Evolutionary conservation across 2,329 filamentous ascomycete genomes (phyloP).

Genomic region (Rutstroemia sydowiana): DNA sequence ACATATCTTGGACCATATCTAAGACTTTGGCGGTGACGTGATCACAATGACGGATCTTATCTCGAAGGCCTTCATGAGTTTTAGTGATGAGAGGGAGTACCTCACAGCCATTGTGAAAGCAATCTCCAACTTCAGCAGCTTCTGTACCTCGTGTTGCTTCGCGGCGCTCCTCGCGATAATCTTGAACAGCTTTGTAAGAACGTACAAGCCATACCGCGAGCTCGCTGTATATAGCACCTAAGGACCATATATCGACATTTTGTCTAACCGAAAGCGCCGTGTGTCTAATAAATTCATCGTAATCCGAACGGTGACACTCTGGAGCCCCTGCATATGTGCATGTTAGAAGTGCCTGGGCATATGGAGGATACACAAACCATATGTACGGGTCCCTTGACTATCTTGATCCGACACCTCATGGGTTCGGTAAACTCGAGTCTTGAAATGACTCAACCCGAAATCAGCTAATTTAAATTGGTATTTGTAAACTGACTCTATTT

Average conservation of each 20-base stretch:
- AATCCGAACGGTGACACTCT: conserved; percentile 26
- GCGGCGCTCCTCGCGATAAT: conserved; percentile 21
- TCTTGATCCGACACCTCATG: conserved; percentile 1
- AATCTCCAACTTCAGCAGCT: conserved; percentile 16
- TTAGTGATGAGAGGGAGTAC: conserved; percentile 22
- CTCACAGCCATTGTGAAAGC: conserved; percentile 29
- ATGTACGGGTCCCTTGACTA: conserved; percentile 11
- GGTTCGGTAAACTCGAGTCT: not conserved
- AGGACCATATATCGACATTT: conserved; percentile 30
- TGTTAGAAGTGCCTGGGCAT: conserved; percentile 2
- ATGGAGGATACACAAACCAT: conserved; percentile 12
- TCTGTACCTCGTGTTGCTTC: conserved; percentile 14
- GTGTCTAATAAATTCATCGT: conserved; percentile 5
- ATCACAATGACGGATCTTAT: conserved; percentile 10
- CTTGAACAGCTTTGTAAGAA: conserved; percentile 21
- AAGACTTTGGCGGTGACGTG: conserved; percentile 13
- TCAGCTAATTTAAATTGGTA: conserved; percentile 28
- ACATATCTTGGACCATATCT: conserved; percentile 13
- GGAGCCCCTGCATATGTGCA: conserved; percentile 24
- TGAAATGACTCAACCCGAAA: conserved; percentile 21
- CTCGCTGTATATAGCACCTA: conserved; percentile 31
- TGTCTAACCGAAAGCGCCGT: conserved; percentile 10
- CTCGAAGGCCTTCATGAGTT: conserved; percentile 14
- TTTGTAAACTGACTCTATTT: conserved; percentile 18
- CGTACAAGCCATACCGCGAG: conserved; percentile 23